Evolutionary conservation across 176 grass and related monocot genomes (phyloP), one percentile per base, ranked within the genome.

Genomic region (Puya raimondii): DNA sequence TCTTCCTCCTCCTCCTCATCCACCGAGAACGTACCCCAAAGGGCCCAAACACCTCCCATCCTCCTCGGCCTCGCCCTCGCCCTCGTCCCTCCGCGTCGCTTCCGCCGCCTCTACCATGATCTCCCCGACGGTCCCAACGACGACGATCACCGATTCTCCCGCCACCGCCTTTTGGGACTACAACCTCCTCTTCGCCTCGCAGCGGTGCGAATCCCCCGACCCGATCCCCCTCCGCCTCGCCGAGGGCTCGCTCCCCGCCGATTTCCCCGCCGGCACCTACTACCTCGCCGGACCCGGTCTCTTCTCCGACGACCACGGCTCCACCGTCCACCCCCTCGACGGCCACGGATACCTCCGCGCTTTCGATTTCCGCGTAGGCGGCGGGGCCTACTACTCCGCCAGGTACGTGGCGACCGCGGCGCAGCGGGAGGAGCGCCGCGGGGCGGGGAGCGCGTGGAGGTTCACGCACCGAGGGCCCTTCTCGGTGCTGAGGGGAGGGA

Each of bases 381-480:
- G 42, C 53, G 3, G 2, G 8, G 89, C 81, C 10, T 17, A 15
- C 65, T 91, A 99, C 84, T 66, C 89, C 49, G 94, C 94, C 51
- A 80, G 91, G 48, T 99, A 88, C 85, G 89, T 93, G 66, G 87
- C 83, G 64, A 99, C 94, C 59, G 80, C 80, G 84, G 94, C 94
- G 70, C 77, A 88, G 80, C 66, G 56, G 23, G 94, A 93, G 87
- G 94, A 99, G 75, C 69, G 79, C 20, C 72, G 8, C 22, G 59
- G n/a, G 27, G 74, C 70, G 17, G 69, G 66, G 49, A 61, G 21
- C 13, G 48, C 53, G 71, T 97, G 94, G 94, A 63, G 72, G 74
- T 97, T 97, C 75, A 97, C 94, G 53, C 86, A 97, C 77, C 85
- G 94, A 52, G 94, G 94, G 1, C 94, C 94, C 58, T 97, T 93